phyloP scores from a whole-genome alignment of 306 rosid genomes.

The Vicia villosa region DNA sequence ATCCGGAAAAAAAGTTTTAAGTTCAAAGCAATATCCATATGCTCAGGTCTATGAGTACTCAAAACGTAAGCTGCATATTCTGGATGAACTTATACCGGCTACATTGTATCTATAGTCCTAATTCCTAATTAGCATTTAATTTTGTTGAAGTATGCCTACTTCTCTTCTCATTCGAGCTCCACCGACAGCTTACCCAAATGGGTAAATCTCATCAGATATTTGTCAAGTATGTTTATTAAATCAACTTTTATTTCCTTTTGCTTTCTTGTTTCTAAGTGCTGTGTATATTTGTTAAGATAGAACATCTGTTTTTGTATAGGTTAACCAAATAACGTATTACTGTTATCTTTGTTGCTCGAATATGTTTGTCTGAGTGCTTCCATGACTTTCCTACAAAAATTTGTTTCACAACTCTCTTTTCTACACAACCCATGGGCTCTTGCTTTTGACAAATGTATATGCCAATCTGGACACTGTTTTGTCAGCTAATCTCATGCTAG shows the following conservation, averaged over 20 bases:
- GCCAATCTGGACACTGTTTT: conserved; percentile 6
- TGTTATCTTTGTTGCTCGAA: conserved; percentile 14
- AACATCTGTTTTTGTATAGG: background rate
- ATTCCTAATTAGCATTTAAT: conserved; percentile 38
- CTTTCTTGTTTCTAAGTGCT: conserved; percentile 30
- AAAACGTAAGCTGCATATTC: conserved; percentile 59
- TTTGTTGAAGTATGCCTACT: conserved; percentile 65
- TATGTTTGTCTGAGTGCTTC: conserved; percentile 1
- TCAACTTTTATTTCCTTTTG: conserved; percentile 16
- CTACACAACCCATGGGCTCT: background rate
- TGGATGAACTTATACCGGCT: conserved; percentile 24
- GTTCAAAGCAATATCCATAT: conserved; percentile 62
- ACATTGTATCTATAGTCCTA: conserved; percentile 10
- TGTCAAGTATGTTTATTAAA: conserved; percentile 58
- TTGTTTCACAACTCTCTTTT: conserved; percentile 10
- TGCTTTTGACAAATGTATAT: conserved; percentile 23
- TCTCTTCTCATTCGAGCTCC: conserved; percentile 82
- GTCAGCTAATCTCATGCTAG: conserved; percentile 22
- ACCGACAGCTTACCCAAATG: conserved; percentile 56
- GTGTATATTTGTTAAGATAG: conserved; percentile 4
- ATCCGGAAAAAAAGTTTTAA: conserved; percentile 60
- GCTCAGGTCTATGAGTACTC: conserved; percentile 76
- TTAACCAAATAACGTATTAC: conserved; percentile 13
- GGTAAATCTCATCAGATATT: conserved; percentile 62
- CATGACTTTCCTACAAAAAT: background rate